Evolutionary conservation across 1,284 basidiomycete genomes (phyloP).

Genomic region (Papiliotrema laurentii): DNA sequence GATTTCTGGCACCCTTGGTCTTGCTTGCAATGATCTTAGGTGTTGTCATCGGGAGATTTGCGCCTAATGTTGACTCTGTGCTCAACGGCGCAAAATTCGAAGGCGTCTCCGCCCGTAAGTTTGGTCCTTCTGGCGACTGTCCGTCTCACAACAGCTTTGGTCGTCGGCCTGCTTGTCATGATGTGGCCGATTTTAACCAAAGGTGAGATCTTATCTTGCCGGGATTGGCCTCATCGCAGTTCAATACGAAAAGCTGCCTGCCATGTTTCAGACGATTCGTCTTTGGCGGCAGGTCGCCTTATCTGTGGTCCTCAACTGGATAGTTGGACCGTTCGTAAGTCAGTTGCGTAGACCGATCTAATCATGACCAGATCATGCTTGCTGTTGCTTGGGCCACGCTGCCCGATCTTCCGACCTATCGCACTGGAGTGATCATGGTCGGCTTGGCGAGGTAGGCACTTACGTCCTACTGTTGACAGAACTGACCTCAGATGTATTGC

Average conservation of each 20-base stretch:
- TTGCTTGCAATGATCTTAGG: constrained; percentile 74
- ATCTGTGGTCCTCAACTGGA: constrained; percentile 75
- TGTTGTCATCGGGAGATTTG: constrained; percentile 63
- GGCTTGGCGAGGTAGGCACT: constrained; percentile 54
- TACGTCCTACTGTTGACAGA: too few relatives aligned
- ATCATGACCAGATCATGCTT: constrained; percentile 60
- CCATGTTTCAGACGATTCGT: constrained; percentile 55
- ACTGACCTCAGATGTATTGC: constrained; percentile 50
- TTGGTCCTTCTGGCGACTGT: neutral
- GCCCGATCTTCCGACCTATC: constrained; percentile 61
- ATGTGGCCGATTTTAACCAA: constrained; percentile 74
- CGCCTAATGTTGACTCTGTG: constrained; percentile 19
- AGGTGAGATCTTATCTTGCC: constrained; percentile 28
- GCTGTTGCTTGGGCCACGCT: constrained; percentile 78
- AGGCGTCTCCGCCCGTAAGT: constrained; percentile 46
- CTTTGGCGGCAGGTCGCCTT: constrained; percentile 69
- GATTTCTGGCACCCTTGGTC: constrained; percentile 66
- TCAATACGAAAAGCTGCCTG: constrained; percentile 67
- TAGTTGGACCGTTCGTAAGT: constrained; percentile 63
- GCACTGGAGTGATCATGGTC: constrained; percentile 57
- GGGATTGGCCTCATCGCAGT: constrained; percentile 30
- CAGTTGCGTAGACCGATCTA: neutral
- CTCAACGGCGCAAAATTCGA: constrained; percentile 29
- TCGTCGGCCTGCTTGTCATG: constrained; percentile 75
- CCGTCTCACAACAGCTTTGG: constrained; percentile 56